Percentiles rank a stretch among this genome's conserved stretches.
Evolutionary conservation across 306 rosid genomes (phyloP).

Genomic region (Gastrolobium bilobum): DNA sequence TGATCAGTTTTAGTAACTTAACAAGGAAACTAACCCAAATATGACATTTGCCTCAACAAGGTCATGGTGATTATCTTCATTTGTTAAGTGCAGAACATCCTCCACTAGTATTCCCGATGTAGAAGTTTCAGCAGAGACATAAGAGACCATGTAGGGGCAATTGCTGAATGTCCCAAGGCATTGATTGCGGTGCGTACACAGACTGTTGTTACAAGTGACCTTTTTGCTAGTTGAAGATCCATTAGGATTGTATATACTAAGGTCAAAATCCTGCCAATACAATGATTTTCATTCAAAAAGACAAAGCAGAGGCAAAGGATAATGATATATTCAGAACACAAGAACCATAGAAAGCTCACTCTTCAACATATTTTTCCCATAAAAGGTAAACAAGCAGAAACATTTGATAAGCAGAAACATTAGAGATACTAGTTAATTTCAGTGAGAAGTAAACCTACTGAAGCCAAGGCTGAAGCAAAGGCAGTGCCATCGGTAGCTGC

Average conservation of each 20-base stretch:
- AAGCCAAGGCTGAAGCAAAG: slow-evolving; percentile 58
- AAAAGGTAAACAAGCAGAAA: neutral
- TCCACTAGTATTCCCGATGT: slow-evolving; percentile 85
- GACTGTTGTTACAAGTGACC: slow-evolving; percentile 75
- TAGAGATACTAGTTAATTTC: neutral
- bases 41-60: slow-evolving; percentile 78
- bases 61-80: slow-evolving; percentile 65
- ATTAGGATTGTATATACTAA: slow-evolving; percentile 81
- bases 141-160: slow-evolving; percentile 93
- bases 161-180: slow-evolving; percentile 70
- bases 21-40: slow-evolving; percentile 78
- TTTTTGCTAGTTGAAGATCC: slow-evolving; percentile 83
- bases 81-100: slow-evolving; percentile 80
- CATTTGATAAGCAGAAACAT: neutral
- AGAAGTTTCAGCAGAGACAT: slow-evolving; percentile 88
- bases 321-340: neutral
- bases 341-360: slow-evolving; percentile 25
- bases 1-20: slow-evolving; percentile 5
- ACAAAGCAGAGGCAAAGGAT: slow-evolving; percentile 13
- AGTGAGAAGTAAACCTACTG: slow-evolving; percentile 57
- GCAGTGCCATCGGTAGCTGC: slow-evolving; percentile 70
- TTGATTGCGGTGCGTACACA: slow-evolving; percentile 69
- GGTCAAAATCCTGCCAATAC: slow-evolving; percentile 72
- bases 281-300: slow-evolving; percentile 21
- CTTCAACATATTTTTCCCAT: neutral